Base-by-base conservation (phyloP, 31 red algal genomes). In the Odonthalia washingtoniensis region DNA sequence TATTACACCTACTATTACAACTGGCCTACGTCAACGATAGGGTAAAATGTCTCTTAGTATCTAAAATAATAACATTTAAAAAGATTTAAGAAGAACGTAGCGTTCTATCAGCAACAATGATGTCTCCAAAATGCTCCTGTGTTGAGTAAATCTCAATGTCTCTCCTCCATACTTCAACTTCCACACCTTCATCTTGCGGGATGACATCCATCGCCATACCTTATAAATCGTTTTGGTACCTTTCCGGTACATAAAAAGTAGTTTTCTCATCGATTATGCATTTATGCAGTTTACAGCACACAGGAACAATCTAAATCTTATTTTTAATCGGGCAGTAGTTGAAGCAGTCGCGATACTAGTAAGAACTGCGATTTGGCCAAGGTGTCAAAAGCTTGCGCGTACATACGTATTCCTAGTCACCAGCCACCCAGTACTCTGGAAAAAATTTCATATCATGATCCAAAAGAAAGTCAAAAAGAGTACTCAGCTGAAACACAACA, bases 331-430 rank as follows among this genome's bases (percentile, higher is more conserved):
- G 65, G 3, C 18, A 87, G 32, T 64, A 78, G 60, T 78, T 65
- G 0, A 64, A 87, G 1, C 21, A 78, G 37, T 87, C 40, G 34
- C 40, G 64, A 9, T 72, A 5, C 9, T 24, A 5, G 4, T 36
- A 57, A 3, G 74, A 0, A 17, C 27, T 43, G 3, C 82, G 30
- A 12, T 64, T 68, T 14, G 65, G 39, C 0, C 69, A 85, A 17
- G 35, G 65, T 21, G 82, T 74, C 27, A 85, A 43, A 14, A 85
- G 27, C 5, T 61, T 76, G 45, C 83, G 46, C 28, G 45, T 44
- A 49, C 88, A 90, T 18, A 40, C 26, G 46, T 83, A 83, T 34
- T 72, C 79, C 26, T 82, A 77, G 46, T 90, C 88, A 2, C n/a
- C n/a, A n/a, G n/a, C n/a, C n/a, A n/a, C n/a, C n/a, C n/a, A n/a